Base-by-base conservation (phyloP, 148 eudicot species). In the Silene uniflora region DNA sequence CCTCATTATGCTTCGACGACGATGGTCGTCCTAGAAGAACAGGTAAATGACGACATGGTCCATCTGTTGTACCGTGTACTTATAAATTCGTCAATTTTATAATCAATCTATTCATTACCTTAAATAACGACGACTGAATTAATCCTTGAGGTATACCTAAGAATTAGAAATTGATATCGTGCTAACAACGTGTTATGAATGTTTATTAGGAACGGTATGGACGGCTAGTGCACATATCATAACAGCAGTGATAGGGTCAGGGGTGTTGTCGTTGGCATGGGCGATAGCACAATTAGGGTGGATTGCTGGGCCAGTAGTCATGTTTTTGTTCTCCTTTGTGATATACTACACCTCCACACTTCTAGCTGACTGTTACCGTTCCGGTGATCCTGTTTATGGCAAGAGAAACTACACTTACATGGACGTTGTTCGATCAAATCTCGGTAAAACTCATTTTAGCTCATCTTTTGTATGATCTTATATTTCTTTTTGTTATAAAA, bases 231-330 rank as follows among this genome's bases (percentile, higher is more conserved):
- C 92, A 46, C 92, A 89, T 82, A 89, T 89, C 8, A 89, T 89
- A 80, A 89, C 92, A 18, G 92, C 92, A 6, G 92, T 89, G 70
- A 87, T 89, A 6, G 92, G 90, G 0, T 89, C 92, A 18, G 92
- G 92, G 8, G 92, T 87, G 59, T 85, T 89, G 7, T 87, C 92
- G 7, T 64, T 89, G 27, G 88, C 92, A 58, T 89, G 92, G 92
- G 92, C 92, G 14, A 85, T 84, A 62, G 90, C 83, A 27, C 90
- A 89, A 76, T 83, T 89, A 6, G 92, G 92, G 23, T 89, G 92
- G 92, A 79, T 89, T 23, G 92, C 88, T 22, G 92, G 92, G 12
- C 92, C 92, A 6, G 63, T 79, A 5, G 86, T 83, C 29, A 85
- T 89, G 92, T 60, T 89, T 29, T 27, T 82, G 67, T 87, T 85